Evolutionary conservation across 1,284 basidiomycete genomes (phyloP), one percentile per base, ranked within the genome.

Genomic region (Puccinia polysora): DNA sequence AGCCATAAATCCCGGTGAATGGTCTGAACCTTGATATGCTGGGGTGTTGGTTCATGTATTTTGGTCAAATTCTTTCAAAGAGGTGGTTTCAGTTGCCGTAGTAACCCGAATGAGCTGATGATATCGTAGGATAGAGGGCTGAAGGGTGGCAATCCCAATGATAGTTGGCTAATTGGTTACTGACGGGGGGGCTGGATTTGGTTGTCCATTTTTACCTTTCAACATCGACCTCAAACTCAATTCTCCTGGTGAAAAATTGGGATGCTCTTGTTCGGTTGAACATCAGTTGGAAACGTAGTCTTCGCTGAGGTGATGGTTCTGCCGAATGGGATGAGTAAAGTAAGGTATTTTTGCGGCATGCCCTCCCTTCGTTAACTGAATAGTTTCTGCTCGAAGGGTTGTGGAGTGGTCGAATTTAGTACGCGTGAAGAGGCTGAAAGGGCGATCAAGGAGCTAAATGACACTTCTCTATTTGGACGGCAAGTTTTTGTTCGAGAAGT

Each of bases 221-320:
- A 25, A 52, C 20, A 25, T 7, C 8, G 7, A 23, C 20, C 23
- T 65, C 38, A 38, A 7, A 52, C 12, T 25, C 25, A 45, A 63
- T 47, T 7, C 23, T 65, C 40, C 40, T 45, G n/a, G 34, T 32
- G 34, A 43, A 23, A 49, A 65, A 52, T 53, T 55, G 63, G 50
- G 32, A 65, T 65, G 34, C n/a, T 38, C 36, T 53, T 30, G 50
- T 65, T 65, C 32, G 20, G 23, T 7, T 38, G 4, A 38, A 53
- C 45, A 55, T 65, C 76, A 78, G 78, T 77, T 69, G 78, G 78
- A n/a, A 76, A 94, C 84, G 93, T 97, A 79, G 88, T 95, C 80
- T 97, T 97, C 86, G 90, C 95, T 84, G 95, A 98, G 86, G 92
- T 98, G 75, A 86, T 98, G 78, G 84, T 93, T 76, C 95, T 95